Evolutionary conservation across 352 stramenopile genomes (phyloP), one percentile per base, ranked within the genome.

Genomic region (Achlya hypogyna): DNA sequence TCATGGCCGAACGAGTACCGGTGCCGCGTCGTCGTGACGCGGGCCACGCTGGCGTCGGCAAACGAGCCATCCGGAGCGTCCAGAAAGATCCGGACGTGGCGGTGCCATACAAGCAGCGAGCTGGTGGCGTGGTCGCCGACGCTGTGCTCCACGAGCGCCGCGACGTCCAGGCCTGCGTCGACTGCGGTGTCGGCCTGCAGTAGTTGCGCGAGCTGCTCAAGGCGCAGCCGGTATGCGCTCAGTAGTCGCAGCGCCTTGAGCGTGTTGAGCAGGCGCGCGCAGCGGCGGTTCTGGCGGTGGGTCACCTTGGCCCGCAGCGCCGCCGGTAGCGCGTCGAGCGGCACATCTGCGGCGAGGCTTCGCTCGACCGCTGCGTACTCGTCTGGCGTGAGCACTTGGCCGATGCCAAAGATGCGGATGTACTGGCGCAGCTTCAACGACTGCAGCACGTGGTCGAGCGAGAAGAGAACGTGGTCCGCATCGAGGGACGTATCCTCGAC

Each of bases 371-470:
- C 45, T 5, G 60, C 63, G 56, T 88, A 77, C 64, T 94, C 86
- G 8, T 51, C 66, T 1, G 78, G 69, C 5, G 69, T 78, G 29
- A 94, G 70, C 52, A 87, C 77, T 5, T 64, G 73, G 20, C 86
- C 86, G 47, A 84, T 84, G 18, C 81, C 88, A 51, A 92, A 91
- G 35, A 85, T 77, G 47, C 83, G 74, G 49, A 94, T 91, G 67
- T 94, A 94, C 59, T 90, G 68, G 52, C 84, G 69, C 38, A 94
- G 78, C 12, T 81, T 78, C 83, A 94, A 91, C 34, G 76, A 75
- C 56, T 90, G 80, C 27, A 94, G 73, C 38, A 94, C 74, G 0
- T 77, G 76, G 69, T 94, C 83, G 8, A 82, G 76, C 16, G 82
- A 88, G 65, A 92, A 94, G 9, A 94, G 42, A 89, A 75, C 35